Evolutionary conservation across 495 filamentous ascomycete genomes (phyloP).

Genomic region (Pseudomonodictys pantanalensis): DNA sequence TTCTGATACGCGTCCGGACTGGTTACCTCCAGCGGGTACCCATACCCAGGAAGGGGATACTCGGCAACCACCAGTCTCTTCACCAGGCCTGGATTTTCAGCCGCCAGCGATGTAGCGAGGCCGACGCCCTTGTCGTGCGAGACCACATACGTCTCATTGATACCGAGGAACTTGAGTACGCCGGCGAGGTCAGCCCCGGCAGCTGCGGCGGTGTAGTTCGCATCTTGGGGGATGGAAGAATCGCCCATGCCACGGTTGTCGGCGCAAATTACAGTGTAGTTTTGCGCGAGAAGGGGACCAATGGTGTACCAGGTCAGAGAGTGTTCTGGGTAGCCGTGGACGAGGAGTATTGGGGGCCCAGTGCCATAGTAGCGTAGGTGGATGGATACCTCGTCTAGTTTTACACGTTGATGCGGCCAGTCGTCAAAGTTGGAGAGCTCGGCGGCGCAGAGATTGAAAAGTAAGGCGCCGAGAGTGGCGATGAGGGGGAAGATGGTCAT

Average conservation of each 20-base stretch:
- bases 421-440: conserved; percentile 28
- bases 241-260: conserved; percentile 46
- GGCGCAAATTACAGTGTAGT: conserved; percentile 49
- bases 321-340: conserved; percentile 45
- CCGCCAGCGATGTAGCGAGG: conserved; percentile 40
- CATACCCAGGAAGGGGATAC: conserved; percentile 44
- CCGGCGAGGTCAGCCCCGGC: conserved; percentile 37
- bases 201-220: conserved; percentile 40
- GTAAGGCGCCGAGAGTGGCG: too few relatives aligned
- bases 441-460: neutral
- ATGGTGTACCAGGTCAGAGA: conserved; percentile 54
- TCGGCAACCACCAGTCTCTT: conserved; percentile 38
- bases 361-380: conserved; percentile 46
- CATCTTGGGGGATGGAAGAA: conserved; percentile 38
- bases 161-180: conserved; percentile 44
- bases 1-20: conserved; percentile 41
- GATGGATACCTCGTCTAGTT: conserved; percentile 42
- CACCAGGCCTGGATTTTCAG: conserved; percentile 35
- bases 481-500: too few relatives aligned
- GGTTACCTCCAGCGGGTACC: conserved; percentile 38
- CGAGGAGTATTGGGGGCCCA: conserved; percentile 42
- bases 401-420: conserved; percentile 42
- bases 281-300: conserved; percentile 56
- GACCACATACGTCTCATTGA: conserved; percentile 42
- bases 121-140: conserved; percentile 47